Evolutionary conservation across 2,329 filamentous ascomycete genomes (phyloP).

Genomic region (Trichoderma semiorbis): DNA sequence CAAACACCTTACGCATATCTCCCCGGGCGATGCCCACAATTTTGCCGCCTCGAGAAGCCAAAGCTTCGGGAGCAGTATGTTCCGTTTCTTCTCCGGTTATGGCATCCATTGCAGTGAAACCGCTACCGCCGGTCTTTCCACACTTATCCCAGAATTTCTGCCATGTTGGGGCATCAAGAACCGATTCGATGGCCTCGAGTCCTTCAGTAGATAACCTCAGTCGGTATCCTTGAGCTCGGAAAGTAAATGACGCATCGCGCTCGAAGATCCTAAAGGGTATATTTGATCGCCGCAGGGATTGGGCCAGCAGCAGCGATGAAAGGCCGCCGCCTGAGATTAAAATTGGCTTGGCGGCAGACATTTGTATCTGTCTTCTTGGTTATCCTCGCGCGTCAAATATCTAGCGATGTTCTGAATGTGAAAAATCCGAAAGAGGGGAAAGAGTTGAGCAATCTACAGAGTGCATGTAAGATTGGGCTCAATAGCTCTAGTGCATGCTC

Average conservation of each 20-base stretch:
- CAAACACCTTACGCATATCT: conserved; percentile 59
- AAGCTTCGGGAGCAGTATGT: conserved; percentile 28
- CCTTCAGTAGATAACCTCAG: conserved; percentile 55
- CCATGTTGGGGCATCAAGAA: conserved; percentile 47
- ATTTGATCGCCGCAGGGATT: conserved; percentile 37
- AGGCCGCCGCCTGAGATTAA: conserved; percentile 45
- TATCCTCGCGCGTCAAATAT: neutral
- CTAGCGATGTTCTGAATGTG: neutral
- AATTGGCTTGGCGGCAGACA: conserved; percentile 32
- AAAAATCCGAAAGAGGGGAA: neutral
- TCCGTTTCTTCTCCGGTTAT: conserved; percentile 46
- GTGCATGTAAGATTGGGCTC: neutral
- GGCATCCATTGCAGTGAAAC: conserved; percentile 50
- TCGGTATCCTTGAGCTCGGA: conserved; percentile 61
- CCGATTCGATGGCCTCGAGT: conserved; percentile 58
- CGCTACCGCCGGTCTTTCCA: conserved; percentile 57
- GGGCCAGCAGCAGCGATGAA: conserved; percentile 42
- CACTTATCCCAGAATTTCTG: conserved; percentile 56
- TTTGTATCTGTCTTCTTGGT: neutral
- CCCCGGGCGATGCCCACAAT: conserved; percentile 60
- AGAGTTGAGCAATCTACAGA: neutral
- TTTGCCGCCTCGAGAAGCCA: conserved; percentile 54
- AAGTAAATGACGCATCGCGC: conserved; percentile 46
- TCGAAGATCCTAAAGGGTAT: conserved; percentile 57
- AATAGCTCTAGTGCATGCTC: neutral